These are phyloP conservation scores for Boechera divaricarpa DNA, from an alignment of 345 rosid genomes.

Conservation along the genomic window DNA sequence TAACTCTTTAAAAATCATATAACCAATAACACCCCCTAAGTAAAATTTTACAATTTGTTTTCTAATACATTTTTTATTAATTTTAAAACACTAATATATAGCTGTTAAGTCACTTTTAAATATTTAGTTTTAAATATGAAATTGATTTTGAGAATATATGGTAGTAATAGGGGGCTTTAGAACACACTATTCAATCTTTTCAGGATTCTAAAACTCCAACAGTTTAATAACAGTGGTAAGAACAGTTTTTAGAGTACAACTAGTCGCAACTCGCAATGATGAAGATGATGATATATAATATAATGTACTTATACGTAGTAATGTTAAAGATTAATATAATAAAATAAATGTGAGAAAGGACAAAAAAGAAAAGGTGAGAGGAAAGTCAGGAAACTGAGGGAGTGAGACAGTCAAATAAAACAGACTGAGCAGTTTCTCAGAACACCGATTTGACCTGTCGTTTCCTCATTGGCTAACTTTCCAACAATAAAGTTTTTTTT, in stretches of 20 bases:
- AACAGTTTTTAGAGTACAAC: conserved; percentile 27
- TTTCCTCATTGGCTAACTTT: conserved; percentile 41
- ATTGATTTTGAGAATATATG: background rate
- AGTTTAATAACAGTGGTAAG: conserved; percentile 47
- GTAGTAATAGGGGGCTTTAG: conserved; percentile 21
- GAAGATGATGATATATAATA: conserved; percentile 29
- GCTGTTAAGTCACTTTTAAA: background rate
- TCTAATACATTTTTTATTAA: background rate
- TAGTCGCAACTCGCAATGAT: conserved; percentile 40
- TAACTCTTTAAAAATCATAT: too few relatives aligned
- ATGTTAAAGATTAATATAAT: background rate
- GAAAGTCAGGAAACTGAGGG: conserved; percentile 18
- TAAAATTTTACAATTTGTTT: background rate
- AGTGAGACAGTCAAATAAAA: conserved; percentile 40
- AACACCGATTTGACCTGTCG: conserved; percentile 46
- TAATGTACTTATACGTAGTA: background rate
- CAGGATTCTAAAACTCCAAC: conserved; percentile 45
- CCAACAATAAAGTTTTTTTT: conserved; percentile 20
- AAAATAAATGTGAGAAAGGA: conserved; percentile 19
- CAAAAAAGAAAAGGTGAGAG: conserved; percentile 38
- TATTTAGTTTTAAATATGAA: background rate
- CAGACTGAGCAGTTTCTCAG: conserved; percentile 45
- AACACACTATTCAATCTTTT: conserved; percentile 34
- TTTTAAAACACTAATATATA: background rate
- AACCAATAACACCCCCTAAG: too few relatives aligned